Base-by-base conservation (phyloP, 2,329 filamentous ascomycete genomes). In the Monascus ruber region DNA sequence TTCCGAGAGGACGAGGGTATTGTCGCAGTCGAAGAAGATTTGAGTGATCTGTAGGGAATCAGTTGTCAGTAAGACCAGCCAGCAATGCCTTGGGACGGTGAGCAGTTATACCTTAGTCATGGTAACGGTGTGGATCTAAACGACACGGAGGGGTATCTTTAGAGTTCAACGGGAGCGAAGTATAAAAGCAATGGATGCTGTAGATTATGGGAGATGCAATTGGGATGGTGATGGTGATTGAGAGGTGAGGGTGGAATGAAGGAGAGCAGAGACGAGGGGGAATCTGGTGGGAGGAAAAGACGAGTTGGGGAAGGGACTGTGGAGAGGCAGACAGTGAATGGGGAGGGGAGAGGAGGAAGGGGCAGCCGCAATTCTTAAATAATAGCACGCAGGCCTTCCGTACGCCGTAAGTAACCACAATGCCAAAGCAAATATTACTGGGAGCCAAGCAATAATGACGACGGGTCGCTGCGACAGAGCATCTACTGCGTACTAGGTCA, bases 1-100 rank as follows among this genome's bases (percentile, higher is more conserved):
- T 71, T 94, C 88, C 39, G 85, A 93, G 54, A 91, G 78, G 60
- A 91, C 86, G 61, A 94, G 85, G 47, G 87, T 94, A 75, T 94
- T 94, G 76, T 94, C 68, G 48, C 68, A 71, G 50, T 86, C 82
- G 63, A 86, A 83, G 52, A 86, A 74, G 56, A 86, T 69, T 47
- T 81, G 75, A 41, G 72, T 83, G 65, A 85, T 81, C 73, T 79
- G 52, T 33, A 48, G 27, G 10, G 27, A 29, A 29, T 35, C 17
- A 17, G 11, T 6, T 6, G 41, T 38, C 40, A 47, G 48, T 53
- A 24, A 24, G 26, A 31, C 34, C 25, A 26, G 28, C 11, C 1
- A 35, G 26, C 7, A 29, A 35, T 26, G 17, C 5, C 25, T 4
- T 8, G 29, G 31, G 29, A 5, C 24, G 35, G 5, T 38, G 26